Evolutionary conservation across 768 basidiomycete species (phyloP).

Genomic region (Scleroderma bovista): DNA sequence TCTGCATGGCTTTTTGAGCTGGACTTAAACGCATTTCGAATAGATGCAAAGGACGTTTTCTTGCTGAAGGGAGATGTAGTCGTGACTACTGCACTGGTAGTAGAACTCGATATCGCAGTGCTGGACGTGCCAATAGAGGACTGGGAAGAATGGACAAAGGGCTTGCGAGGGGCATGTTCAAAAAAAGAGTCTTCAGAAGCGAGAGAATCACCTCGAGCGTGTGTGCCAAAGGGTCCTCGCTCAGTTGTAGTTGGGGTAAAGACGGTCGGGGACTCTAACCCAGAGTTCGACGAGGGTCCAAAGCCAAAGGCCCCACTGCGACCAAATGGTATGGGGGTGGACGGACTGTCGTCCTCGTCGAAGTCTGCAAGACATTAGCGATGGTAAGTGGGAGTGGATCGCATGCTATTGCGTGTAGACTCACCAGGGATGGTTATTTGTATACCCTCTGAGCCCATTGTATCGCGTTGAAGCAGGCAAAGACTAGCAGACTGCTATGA

Average conservation of each 20-base stretch:
- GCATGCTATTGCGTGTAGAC: conserved; percentile 14
- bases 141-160: conserved; percentile 68
- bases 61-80: conserved; percentile 55
- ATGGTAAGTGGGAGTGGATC: conserved; percentile 1
- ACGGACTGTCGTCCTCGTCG: conserved; percentile 65
- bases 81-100: conserved; percentile 1
- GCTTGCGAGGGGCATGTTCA: conserved; percentile 52
- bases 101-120: conserved; percentile 12
- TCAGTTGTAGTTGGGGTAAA: conserved; percentile 48
- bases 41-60: conserved; percentile 81
- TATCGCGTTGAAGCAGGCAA: too few relatives aligned
- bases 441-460: conserved; percentile 25
- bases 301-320: conserved; percentile 49
- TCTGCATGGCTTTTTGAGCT: conserved; percentile 44
- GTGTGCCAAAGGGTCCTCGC: conserved; percentile 52
- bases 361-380: conserved; percentile 48
- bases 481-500: too few relatives aligned
- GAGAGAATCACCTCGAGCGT: conserved; percentile 72
- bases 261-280: conserved; percentile 62
- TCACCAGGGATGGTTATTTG: conserved; percentile 65
- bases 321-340: conserved; percentile 66
- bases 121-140: conserved; percentile 58
- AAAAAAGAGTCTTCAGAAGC: conserved; percentile 71
- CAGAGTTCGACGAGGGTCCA: conserved; percentile 37
- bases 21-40: conserved; percentile 82